These are phyloP conservation scores for Podospora comata DNA, from an alignment of 495 filamentous ascomycete species.

Conservation along the genomic window DNA sequence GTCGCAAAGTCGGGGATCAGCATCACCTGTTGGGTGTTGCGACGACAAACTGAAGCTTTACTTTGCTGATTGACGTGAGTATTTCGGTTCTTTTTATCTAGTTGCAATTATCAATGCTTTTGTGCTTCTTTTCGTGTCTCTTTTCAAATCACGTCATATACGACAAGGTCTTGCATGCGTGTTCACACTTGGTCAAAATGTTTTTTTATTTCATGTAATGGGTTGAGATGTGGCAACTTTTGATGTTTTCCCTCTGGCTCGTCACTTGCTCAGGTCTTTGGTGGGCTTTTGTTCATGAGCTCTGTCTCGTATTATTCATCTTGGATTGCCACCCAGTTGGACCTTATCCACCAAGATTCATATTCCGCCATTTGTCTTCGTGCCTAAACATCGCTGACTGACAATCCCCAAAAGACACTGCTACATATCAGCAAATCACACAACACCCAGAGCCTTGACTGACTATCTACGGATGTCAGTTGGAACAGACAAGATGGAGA, in stretches of 20 bases:
- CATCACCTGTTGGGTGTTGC: neutral
- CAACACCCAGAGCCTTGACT: neutral
- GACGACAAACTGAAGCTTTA: neutral
- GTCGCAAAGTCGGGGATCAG: neutral
- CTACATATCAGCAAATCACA: neutral
- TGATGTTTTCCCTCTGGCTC: neutral
- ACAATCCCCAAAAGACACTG: neutral
- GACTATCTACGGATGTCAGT: neutral
- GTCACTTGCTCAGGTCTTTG: neutral
- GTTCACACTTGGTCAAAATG: neutral
- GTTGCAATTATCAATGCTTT: neutral
- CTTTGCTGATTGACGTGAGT: neutral
- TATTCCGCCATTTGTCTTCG: neutral
- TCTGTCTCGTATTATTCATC: neutral
- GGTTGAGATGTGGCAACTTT: neutral
- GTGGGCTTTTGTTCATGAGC: neutral
- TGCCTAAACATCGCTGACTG: neutral
- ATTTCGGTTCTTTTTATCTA: neutral
- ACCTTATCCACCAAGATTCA: neutral
- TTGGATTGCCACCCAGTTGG: neutral
- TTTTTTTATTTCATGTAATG: neutral
- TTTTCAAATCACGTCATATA: neutral
- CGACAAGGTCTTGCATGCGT: neutral
- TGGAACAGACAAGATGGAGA: neutral
- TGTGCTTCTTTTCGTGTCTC: neutral